Evolutionary conservation across 768 basidiomycete genomes (phyloP).

Genomic region (Trametes villosa): DNA sequence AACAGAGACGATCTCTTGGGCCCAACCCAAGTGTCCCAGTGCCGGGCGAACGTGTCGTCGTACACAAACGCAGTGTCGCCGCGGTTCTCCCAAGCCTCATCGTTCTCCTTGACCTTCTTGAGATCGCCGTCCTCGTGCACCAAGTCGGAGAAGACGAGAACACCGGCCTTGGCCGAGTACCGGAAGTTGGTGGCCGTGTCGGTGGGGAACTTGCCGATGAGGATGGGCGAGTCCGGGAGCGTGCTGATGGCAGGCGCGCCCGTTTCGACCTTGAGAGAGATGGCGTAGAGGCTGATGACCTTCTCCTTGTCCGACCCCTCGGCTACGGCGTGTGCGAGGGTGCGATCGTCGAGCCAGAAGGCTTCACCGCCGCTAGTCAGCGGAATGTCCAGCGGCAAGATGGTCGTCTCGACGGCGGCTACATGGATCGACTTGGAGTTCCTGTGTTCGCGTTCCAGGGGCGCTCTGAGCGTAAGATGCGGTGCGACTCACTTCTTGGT

Average conservation of each 20-base stretch:
- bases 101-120: conserved; percentile 66
- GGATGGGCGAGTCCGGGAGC: conserved; percentile 45
- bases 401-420: conserved; percentile 56
- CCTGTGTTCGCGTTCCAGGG: conserved; percentile 41
- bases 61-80: conserved; percentile 67
- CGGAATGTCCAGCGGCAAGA: conserved; percentile 58
- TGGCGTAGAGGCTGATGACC: conserved; percentile 59
- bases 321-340: conserved; percentile 70
- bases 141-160: conserved; percentile 84
- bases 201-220: conserved; percentile 71
- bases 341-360: conserved; percentile 78
- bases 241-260: conserved; percentile 30
- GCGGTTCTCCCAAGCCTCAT: conserved; percentile 71
- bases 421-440: conserved; percentile 72
- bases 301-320: conserved; percentile 52
- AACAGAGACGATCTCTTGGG: conserved; percentile 77
- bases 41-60: conserved; percentile 51
- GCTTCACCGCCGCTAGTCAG: conserved; percentile 71
- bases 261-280: conserved; percentile 54
- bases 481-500: conserved; percentile 65
- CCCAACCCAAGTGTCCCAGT: conserved; percentile 71
- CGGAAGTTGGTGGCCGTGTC: conserved; percentile 73
- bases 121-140: conserved; percentile 81
- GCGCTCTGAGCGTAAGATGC: background rate
- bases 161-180: conserved; percentile 55